phyloP scores from a whole-genome alignment of 805 yeast genomes.

The Zygosaccharomyces rouxii region DNA sequence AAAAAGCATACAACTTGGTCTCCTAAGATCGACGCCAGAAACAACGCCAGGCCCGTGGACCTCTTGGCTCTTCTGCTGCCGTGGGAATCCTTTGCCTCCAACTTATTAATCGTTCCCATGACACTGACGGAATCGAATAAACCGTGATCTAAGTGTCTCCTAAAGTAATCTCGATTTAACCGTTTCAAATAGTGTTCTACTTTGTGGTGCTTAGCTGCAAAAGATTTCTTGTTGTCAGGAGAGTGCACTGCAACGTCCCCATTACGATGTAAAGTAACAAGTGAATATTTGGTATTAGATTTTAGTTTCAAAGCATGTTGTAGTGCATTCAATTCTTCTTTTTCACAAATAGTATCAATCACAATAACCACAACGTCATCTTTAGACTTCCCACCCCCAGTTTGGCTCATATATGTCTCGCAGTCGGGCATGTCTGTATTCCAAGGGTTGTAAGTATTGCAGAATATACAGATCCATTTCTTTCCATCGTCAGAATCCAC shows the following conservation, averaged over 20 bases:
- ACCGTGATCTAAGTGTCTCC: conserved; percentile 1
- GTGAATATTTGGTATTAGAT: conserved; percentile 1
- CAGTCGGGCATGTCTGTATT: conserved; percentile 3
- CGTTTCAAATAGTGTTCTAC: conserved; percentile 6
- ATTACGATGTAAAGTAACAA: conserved; percentile 4
- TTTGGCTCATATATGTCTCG: conserved; percentile 1
- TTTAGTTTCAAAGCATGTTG: neutral
- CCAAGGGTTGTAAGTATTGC: conserved; percentile 12
- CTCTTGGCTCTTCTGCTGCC: conserved; percentile 14
- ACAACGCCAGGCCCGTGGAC: conserved; percentile 20
- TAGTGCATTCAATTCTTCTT: conserved; percentile 11
- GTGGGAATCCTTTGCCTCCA: neutral
- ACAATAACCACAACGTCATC: conserved; percentile 5
- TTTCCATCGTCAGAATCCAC: neutral
- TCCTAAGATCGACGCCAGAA: conserved; percentile 14
- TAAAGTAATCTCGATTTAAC: conserved; percentile 11
- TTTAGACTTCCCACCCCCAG: neutral
- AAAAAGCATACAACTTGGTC: conserved; percentile 15
- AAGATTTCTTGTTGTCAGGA: neutral
- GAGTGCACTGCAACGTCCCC: conserved; percentile 8
- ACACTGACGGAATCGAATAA: conserved; percentile 3
- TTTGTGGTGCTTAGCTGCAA: conserved; percentile 8
- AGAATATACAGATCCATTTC: conserved; percentile 18
- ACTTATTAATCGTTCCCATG: neutral
- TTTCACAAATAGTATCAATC: conserved; percentile 11